Conservation (phyloP, 306 rosid genomes). For the Fagus crenata region DNA sequence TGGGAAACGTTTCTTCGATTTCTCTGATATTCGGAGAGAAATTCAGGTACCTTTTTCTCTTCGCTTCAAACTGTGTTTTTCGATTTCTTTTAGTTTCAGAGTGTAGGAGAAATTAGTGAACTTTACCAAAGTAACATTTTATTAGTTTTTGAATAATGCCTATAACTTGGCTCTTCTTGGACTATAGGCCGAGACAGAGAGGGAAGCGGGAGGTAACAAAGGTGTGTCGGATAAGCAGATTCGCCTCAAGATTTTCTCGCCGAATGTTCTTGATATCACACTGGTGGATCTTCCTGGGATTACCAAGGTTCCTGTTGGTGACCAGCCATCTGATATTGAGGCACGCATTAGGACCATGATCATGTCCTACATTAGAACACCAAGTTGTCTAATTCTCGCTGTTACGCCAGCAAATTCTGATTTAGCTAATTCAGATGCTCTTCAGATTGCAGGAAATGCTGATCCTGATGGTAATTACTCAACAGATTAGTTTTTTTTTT, state of each 20-base stretch:
- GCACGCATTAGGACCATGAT: constrained; percentile 96
- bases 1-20: constrained; percentile 67
- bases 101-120: too few species aligned
- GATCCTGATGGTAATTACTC: constrained; percentile 87
- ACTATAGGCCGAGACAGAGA: constrained; percentile 86
- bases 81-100: too few species aligned
- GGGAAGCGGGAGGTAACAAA: constrained; percentile 95
- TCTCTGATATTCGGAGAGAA: constrained; percentile 87
- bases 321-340: constrained; percentile 96
- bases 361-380: constrained; percentile 87
- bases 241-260: constrained; percentile 93
- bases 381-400: constrained; percentile 89
- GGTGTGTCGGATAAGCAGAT: constrained; percentile 99
- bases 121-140: not conserved
- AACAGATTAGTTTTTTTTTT: not conserved
- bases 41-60: constrained; percentile 59
- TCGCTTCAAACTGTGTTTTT: too few species aligned
- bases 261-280: constrained; percentile 95
- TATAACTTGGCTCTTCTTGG: not conserved
- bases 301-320: constrained; percentile 99
- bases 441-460: constrained; percentile 98
- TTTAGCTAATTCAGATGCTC: constrained; percentile 98
- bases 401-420: constrained; percentile 98
- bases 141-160: not conserved
- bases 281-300: constrained; percentile 97